A percentile compares a stretch with the other conserved stretches of the same genome.
phyloP scores from a whole-genome alignment of 306 rosid genomes.

The Dryas drummondii region DNA sequence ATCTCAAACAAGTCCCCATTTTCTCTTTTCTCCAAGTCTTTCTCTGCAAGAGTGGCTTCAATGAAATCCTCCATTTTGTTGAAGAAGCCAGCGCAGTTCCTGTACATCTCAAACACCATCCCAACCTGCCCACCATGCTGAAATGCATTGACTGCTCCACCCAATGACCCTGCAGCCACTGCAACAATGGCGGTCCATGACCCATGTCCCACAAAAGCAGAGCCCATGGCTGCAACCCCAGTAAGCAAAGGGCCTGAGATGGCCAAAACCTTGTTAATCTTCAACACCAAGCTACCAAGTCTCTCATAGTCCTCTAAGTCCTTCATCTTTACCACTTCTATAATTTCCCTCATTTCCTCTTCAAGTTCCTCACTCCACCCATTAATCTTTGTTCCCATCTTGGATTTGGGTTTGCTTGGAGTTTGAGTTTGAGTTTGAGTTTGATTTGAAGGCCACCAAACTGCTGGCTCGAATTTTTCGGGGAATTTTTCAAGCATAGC shows the following conservation, averaged over 20 bases:
- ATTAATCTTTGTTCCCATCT: constrained; percentile 23
- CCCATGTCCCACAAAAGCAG: constrained; percentile 42
- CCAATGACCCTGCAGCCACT: constrained; percentile 56
- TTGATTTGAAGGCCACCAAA: constrained; percentile 67
- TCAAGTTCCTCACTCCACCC: constrained; percentile 67
- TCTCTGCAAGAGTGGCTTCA: constrained; percentile 46
- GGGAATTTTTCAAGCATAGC: constrained; percentile 81
- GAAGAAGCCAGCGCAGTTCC: constrained; percentile 55
- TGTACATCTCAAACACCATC: constrained; percentile 72
- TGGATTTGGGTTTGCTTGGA: neutral
- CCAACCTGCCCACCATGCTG: constrained; percentile 76
- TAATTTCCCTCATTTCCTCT: constrained; percentile 53
- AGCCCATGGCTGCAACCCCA: constrained; percentile 60
- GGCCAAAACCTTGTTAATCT: constrained; percentile 58
- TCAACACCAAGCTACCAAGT: constrained; percentile 57
- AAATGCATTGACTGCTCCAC: constrained; percentile 43
- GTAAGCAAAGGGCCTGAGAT: constrained; percentile 70
- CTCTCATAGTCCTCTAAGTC: constrained; percentile 66
- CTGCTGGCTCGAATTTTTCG: constrained; percentile 50
- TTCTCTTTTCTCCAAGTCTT: constrained; percentile 56
- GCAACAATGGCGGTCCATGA: constrained; percentile 36
- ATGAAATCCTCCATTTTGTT: constrained; percentile 40
- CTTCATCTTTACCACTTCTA: constrained; percentile 47
- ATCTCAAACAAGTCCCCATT: constrained; percentile 55
- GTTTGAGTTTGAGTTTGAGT: neutral